Conservation (phyloP, 768 basidiomycete genomes). For the Cyclocybe aegerita region DNA sequence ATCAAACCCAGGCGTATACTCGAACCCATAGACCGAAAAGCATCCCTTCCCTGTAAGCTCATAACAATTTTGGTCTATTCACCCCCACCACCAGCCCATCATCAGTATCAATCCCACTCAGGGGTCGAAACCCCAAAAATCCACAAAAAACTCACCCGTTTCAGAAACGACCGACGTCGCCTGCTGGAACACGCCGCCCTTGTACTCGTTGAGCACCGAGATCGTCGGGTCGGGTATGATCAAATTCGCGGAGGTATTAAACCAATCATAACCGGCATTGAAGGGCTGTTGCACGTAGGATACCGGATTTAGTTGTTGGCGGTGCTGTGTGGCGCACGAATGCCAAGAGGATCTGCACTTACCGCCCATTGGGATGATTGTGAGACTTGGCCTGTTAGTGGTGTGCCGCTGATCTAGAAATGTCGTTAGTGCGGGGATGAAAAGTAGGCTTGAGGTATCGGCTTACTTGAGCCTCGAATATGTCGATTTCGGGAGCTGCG, state of each 20-base stretch:
- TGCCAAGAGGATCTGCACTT: slow-evolving; percentile 25
- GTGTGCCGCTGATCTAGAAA: slow-evolving; percentile 29
- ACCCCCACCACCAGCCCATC: neutral
- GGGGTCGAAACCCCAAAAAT: too few species aligned
- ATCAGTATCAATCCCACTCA: too few species aligned
- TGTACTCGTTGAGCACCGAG: slow-evolving; percentile 62
- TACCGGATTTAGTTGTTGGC: neutral
- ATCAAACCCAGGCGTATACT: slow-evolving; percentile 62
- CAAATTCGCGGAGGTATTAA: slow-evolving; percentile 59
- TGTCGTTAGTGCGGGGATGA: neutral
- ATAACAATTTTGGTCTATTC: slow-evolving; percentile 70
- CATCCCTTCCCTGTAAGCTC: slow-evolving; percentile 42
- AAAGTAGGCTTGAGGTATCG: neutral
- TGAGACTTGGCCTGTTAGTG: slow-evolving; percentile 59
- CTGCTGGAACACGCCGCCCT: slow-evolving; percentile 81
- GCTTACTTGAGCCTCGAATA: slow-evolving; percentile 78
- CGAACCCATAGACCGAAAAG: slow-evolving; percentile 75
- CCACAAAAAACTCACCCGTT: slow-evolving; percentile 43
- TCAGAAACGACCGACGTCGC: slow-evolving; percentile 69
- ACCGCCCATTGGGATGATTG: slow-evolving; percentile 85
- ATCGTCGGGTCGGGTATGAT: slow-evolving; percentile 52
- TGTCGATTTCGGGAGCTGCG: slow-evolving; percentile 86
- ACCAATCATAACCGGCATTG: slow-evolving; percentile 70
- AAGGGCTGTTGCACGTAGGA: slow-evolving; percentile 55
- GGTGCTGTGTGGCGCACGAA: slow-evolving; percentile 1